phyloP scores from a whole-genome alignment of 1,139 yeast genomes.

The Geotrichum restrictum region DNA sequence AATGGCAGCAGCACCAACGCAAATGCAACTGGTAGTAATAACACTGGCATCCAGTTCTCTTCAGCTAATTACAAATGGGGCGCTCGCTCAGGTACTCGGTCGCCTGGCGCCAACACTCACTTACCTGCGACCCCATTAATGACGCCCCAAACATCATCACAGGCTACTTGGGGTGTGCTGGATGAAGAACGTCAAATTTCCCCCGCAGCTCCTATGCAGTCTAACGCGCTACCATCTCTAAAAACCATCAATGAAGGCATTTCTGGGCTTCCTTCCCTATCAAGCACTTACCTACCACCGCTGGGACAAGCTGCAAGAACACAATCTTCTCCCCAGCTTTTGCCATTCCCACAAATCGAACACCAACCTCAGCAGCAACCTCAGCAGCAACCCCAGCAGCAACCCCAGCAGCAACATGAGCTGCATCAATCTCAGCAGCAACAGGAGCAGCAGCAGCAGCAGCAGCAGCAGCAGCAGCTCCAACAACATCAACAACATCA shows the following conservation, averaged over 20 bases:
- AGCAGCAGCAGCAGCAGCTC: background rate
- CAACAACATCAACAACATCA: slow-evolving; percentile 5
- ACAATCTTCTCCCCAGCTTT: background rate
- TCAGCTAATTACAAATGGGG: slow-evolving; percentile 9
- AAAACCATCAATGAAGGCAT: background rate
- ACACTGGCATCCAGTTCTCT: background rate
- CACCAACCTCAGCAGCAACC: background rate
- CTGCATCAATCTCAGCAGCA: background rate
- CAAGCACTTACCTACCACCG: slow-evolving; percentile 5
- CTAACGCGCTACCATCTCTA: slow-evolving; percentile 2
- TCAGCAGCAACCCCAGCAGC: background rate
- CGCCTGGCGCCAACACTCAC: background rate
- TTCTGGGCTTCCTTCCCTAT: background rate
- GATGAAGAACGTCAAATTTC: background rate
- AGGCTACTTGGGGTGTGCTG: slow-evolving; percentile 1
- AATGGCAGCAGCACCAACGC: background rate
- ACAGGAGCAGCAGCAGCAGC: background rate
- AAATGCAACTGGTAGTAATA: background rate
- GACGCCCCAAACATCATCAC: background rate
- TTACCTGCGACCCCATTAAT: background rate
- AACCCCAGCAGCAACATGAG: background rate
- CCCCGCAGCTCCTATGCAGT: background rate
- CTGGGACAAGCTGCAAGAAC: background rate
- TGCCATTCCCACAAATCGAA: background rate
- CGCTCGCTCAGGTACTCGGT: background rate